Percentiles rank a stretch among this genome's conserved stretches.
These are phyloP conservation scores for Botrytis hyacinthi DNA, from an alignment of 2,329 filamentous ascomycete species.

Conservation along the genomic window DNA sequence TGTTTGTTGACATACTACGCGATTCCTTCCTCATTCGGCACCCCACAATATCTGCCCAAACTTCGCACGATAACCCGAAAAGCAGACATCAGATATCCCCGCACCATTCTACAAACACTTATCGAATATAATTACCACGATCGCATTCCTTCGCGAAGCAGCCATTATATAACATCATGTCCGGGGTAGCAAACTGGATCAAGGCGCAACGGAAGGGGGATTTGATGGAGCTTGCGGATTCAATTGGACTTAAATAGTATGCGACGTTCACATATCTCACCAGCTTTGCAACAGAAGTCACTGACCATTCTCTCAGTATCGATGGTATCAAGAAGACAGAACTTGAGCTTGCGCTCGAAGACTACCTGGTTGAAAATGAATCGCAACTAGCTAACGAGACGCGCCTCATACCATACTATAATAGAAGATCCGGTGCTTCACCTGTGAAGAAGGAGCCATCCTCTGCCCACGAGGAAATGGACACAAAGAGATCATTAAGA, in stretches of 20 bases:
- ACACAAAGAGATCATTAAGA: conserved; percentile 46
- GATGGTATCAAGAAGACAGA: conserved; percentile 74
- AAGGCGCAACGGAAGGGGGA: conserved; percentile 80
- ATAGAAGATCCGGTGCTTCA: conserved; percentile 59
- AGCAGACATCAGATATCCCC: conserved; percentile 10
- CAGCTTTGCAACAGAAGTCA: conserved; percentile 15
- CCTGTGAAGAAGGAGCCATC: conserved; percentile 58
- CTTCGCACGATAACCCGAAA: conserved; percentile 12
- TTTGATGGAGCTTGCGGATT: conserved; percentile 70
- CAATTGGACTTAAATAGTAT: conserved; percentile 70
- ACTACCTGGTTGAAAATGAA: conserved; percentile 68
- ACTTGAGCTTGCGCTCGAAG: conserved; percentile 71
- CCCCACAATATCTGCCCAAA: conserved; percentile 19
- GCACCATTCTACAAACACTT: not conserved
- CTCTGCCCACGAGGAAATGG: conserved; percentile 41
- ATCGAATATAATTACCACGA: not conserved
- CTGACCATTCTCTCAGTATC: conserved; percentile 50
- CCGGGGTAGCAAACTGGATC: conserved; percentile 67
- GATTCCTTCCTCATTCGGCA: conserved; percentile 11
- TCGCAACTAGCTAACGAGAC: conserved; percentile 62
- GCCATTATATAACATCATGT: conserved; percentile 50
- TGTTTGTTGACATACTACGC: conserved; percentile 22
- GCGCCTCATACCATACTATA: conserved; percentile 73
- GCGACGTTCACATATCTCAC: conserved; percentile 39
- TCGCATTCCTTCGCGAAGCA: conserved; percentile 10